Conservation (phyloP, 2,329 filamentous ascomycete genomes). For the Colletotrichum neosansevieriae region DNA sequence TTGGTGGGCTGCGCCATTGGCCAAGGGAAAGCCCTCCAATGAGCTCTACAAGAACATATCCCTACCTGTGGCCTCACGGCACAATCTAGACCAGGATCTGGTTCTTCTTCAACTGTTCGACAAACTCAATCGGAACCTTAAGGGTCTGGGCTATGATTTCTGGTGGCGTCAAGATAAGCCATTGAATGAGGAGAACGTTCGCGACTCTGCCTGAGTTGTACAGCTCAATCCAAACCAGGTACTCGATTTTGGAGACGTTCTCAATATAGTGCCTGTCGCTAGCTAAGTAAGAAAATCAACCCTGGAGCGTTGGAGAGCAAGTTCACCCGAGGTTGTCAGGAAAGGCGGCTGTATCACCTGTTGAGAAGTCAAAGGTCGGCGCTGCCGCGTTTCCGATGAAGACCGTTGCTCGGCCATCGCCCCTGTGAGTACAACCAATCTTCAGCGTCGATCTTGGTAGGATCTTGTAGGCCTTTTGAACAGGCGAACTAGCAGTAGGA, state of each 20-base stretch:
- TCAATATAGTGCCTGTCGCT: constrained; percentile 72
- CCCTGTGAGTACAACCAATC: constrained; percentile 79
- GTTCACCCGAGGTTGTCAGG: constrained; percentile 71
- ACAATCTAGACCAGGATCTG: constrained; percentile 60
- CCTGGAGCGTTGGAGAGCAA: background rate
- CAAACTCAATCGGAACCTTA: constrained; percentile 69
- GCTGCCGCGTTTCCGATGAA: constrained; percentile 72
- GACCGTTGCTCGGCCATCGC: constrained; percentile 70
- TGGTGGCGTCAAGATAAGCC: constrained; percentile 75
- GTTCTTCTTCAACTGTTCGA: constrained; percentile 71
- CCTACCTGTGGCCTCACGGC: background rate
- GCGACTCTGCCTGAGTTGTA: constrained; percentile 76
- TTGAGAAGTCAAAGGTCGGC: constrained; percentile 74
- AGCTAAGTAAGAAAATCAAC: background rate
- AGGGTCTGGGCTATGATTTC: constrained; percentile 71
- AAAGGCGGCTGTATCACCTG: constrained; percentile 77
- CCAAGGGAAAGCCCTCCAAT: background rate
- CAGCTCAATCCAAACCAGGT: constrained; percentile 76
- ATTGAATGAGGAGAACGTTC: constrained; percentile 76
- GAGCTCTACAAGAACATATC: background rate
- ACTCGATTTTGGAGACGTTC: constrained; percentile 73
- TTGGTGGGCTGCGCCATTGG: background rate
- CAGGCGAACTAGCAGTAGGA: constrained; percentile 64
- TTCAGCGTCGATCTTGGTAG: constrained; percentile 61
- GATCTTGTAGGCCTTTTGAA: background rate